Percentiles rank a stretch among this genome's conserved stretches.
Conservation (phyloP, 306 rosid genomes). For the Benincasa hispida region DNA sequence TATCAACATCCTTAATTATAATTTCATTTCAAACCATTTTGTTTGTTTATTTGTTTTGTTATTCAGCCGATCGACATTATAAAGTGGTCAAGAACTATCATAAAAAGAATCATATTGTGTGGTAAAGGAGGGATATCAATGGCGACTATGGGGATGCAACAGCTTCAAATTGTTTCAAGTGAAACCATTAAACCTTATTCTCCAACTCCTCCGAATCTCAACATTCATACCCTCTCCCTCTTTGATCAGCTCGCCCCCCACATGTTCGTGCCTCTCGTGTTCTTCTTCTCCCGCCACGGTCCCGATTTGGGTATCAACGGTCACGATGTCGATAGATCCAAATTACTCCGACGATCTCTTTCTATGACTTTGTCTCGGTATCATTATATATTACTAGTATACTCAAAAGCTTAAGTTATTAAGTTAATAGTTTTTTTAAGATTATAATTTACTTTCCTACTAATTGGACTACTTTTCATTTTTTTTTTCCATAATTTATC, state of each 20-base stretch:
- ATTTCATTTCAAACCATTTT: neutral
- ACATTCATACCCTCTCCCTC: neutral
- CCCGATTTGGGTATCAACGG: neutral
- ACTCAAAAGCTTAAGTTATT: neutral
- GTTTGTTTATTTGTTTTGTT: neutral
- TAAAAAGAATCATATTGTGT: too few relatives aligned
- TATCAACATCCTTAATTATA: neutral
- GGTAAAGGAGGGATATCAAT: neutral
- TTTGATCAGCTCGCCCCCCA: constrained; percentile 11
- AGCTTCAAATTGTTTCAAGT: neutral
- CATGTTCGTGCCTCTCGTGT: neutral
- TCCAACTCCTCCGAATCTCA: constrained; percentile 2
- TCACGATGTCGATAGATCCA: too few relatives aligned
- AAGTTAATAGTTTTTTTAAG: too few relatives aligned
- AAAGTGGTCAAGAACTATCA: neutral
- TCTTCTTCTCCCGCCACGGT: neutral
- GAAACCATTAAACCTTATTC: constrained; percentile 8
- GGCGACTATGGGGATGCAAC: neutral
- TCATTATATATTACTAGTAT: neutral
- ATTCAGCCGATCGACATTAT: neutral
- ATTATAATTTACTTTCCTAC: too few relatives aligned
- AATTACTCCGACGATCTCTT: constrained; percentile 15
- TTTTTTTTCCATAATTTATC: too few relatives aligned
- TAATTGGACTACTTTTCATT: too few relatives aligned
- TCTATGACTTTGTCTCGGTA: constrained; percentile 7